phyloP scores from a whole-genome alignment of 148 eudicot genomes.

The Chenopodium quinoa region DNA sequence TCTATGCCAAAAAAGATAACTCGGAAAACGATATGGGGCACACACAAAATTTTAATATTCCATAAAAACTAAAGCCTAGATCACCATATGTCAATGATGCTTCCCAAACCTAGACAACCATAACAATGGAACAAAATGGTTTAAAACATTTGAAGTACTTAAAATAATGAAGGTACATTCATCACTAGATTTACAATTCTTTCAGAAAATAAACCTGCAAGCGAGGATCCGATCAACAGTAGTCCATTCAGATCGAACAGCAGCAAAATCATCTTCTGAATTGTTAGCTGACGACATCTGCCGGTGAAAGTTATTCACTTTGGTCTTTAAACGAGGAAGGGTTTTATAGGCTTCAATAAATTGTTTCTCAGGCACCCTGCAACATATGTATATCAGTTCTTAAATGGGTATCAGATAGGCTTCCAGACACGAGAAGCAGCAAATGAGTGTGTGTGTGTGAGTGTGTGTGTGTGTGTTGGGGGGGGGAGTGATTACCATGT shows the following conservation, averaged over 20 bases:
- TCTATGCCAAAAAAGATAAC: neutral
- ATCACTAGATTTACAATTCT: neutral
- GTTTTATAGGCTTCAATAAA: conserved; percentile 81
- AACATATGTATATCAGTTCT: conserved; percentile 13
- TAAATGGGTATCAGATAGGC: conserved; percentile 9
- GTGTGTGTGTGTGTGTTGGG: no score
- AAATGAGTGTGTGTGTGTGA: neutral
- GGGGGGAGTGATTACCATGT: conserved; percentile 51
- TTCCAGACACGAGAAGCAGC: neutral
- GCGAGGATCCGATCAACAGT: conserved; percentile 93
- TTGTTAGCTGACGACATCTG: conserved; percentile 56
- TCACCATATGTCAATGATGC: neutral
- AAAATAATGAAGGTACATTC: conserved; percentile 1
- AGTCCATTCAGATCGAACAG: conserved; percentile 95
- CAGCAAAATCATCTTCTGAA: conserved; percentile 76
- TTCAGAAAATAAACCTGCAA: conserved; percentile 61
- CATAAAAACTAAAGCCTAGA: neutral
- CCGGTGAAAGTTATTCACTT: conserved; percentile 83
- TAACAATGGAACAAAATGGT: conserved; percentile 1
- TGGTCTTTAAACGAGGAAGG: conserved; percentile 82
- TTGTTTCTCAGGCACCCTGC: conserved; percentile 91
- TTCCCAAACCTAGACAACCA: conserved; percentile 7
- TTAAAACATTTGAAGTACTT: neutral
- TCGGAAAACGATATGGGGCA: neutral
- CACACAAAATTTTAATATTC: neutral